Evolutionary conservation across 2,329 filamentous ascomycete genomes (phyloP), one percentile per base, ranked within the genome.

Genomic region (Fusarium haematococcum): DNA sequence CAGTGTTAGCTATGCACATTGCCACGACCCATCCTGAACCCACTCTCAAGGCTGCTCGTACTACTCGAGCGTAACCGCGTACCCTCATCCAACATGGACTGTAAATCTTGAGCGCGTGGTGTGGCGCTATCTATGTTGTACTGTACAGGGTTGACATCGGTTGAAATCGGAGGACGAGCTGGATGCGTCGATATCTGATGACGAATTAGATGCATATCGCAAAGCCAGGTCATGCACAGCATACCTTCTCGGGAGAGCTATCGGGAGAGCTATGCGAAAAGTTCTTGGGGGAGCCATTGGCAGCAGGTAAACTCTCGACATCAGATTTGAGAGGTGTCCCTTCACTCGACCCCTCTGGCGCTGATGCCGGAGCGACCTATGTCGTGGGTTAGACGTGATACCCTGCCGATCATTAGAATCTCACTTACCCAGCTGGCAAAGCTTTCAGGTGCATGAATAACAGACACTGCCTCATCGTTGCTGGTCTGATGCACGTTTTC

Each of bases 371-470:
- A 9, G 85, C 84, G 48, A 84, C 82, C 87, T 89, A 62, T 16
- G 10, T n/a, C 35, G 48, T 65, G 33, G n/a, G 39, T 80, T 66
- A 82, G 81, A 65, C 37, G 23, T 30, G 14, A 37, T 37, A 20
- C 11, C 57, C 13, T 30, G 25, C 35, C 64, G 30, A 16, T 30
- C 35, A 57, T 56, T 14, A 18, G 32, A 20, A 65, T 41, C 10
- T 50, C 48, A 81, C 89, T 80, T 82, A 97, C 94, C 89, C 97
- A 97, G 76, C 90, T 90, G 65, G 91, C 89, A 82, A 97, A 98
- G 71, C 93, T 94, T 74, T 94, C 88, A 0, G 95, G 95, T 18
- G 94, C 94, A 86, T 98, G 95, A 76, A 98, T 98, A 64, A 97
- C 95, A 1, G 95, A 98, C 63, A 94, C 89, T 27, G 95, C 92